A percentile compares a stretch with the other conserved stretches of the same genome.
Evolutionary conservation across 352 stramenopile species (phyloP).

Genomic region (Phytophthora pini): DNA sequence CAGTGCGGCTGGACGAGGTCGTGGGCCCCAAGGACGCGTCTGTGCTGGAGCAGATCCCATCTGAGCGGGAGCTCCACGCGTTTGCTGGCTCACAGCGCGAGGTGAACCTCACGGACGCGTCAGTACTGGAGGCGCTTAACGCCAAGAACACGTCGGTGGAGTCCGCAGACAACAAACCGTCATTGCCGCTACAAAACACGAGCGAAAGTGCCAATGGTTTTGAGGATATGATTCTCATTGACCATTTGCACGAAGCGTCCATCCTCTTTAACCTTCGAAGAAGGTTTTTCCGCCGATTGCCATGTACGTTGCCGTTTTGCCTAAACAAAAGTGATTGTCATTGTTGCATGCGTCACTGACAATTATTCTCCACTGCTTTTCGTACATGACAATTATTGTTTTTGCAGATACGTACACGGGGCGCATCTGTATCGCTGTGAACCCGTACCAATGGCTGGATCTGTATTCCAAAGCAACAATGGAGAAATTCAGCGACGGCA

Average conservation of each 20-base stretch:
- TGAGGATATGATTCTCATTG: constrained; percentile 90
- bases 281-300: constrained; percentile 79
- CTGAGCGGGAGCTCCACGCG: constrained; percentile 60
- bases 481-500: constrained; percentile 77
- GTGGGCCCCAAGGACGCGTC: constrained; percentile 52
- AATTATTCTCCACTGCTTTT: constrained; percentile 11
- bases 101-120: constrained; percentile 62
- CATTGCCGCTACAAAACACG: constrained; percentile 79
- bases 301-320: constrained; percentile 55
- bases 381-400: constrained; percentile 8
- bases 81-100: constrained; percentile 61
- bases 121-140: constrained; percentile 63
- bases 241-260: constrained; percentile 86
- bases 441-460: constrained; percentile 89
- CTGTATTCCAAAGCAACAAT: constrained; percentile 79
- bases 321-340: background rate
- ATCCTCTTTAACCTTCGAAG: constrained; percentile 87
- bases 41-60: constrained; percentile 46
- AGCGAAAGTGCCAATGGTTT: constrained; percentile 64
- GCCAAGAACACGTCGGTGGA: constrained; percentile 72
- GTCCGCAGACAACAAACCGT: constrained; percentile 29
- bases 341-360: background rate
- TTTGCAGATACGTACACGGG: constrained; percentile 83
- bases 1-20: constrained; percentile 72
- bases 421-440: constrained; percentile 90